Evolutionary conservation across 148 eudicot genomes (phyloP).

Genomic region (Agrostemma githago): DNA sequence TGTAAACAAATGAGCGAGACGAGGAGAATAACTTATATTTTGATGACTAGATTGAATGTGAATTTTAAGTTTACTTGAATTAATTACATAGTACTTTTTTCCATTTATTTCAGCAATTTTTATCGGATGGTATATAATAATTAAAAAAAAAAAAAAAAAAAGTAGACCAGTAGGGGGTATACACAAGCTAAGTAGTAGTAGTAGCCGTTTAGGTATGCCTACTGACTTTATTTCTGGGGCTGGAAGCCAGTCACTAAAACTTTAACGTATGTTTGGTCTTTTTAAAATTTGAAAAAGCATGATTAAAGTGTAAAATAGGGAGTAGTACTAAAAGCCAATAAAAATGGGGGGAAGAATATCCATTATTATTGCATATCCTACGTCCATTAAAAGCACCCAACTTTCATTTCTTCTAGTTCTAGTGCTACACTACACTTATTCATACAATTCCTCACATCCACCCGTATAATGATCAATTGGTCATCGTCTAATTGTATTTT

Average conservation of each 20-base stretch:
- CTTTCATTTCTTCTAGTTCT: neutral
- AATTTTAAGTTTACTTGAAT: too few relatives aligned
- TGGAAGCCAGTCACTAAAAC: neutral
- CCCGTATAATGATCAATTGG: constrained; percentile 6
- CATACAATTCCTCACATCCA: neutral
- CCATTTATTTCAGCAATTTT: too few relatives aligned
- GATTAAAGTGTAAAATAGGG: neutral
- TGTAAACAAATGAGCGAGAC: too few relatives aligned
- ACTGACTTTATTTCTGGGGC: neutral
- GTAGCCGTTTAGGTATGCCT: neutral
- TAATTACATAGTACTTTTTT: too few relatives aligned
- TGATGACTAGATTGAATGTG: too few relatives aligned
- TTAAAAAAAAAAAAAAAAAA: too few relatives aligned
- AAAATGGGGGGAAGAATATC: constrained; percentile 13
- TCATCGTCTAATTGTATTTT: constrained; percentile 9
- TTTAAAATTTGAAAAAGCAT: constrained; percentile 7
- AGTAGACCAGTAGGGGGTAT: too few relatives aligned
- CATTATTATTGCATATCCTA: neutral
- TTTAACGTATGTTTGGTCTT: neutral
- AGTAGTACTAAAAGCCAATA: constrained; percentile 3
- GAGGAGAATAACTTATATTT: too few relatives aligned
- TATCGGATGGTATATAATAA: too few relatives aligned
- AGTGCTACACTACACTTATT: too few relatives aligned
- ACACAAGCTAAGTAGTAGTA: too few relatives aligned
- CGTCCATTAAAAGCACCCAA: constrained; percentile 19